Conservation (phyloP, 208 protist genomes). For the Trypanosoma boissoni region DNA sequence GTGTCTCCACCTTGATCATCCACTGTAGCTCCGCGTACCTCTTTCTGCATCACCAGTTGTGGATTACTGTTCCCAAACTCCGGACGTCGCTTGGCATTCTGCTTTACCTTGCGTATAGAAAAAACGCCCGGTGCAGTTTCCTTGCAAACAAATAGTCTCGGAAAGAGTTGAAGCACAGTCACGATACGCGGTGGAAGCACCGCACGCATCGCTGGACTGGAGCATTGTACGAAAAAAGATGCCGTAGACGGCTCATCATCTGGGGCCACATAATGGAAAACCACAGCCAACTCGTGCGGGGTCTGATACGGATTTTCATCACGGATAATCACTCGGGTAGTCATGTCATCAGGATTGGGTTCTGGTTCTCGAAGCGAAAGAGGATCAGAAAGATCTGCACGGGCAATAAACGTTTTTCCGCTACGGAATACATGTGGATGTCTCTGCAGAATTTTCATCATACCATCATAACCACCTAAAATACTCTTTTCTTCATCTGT, state of each 20-base stretch:
- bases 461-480: constrained; percentile 63
- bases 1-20: not conserved
- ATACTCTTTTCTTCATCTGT: constrained; percentile 31
- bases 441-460: constrained; percentile 50
- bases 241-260: constrained; percentile 56
- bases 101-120: constrained; percentile 52
- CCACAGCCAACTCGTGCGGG: constrained; percentile 50
- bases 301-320: constrained; percentile 80
- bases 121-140: constrained; percentile 77
- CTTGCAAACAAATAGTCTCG: constrained; percentile 64
- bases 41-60: not conserved
- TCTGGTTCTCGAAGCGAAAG: constrained; percentile 37
- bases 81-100: constrained; percentile 2
- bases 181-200: constrained; percentile 70
- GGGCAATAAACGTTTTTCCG: constrained; percentile 65
- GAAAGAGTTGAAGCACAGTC: constrained; percentile 65
- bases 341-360: constrained; percentile 43
- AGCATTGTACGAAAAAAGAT: constrained; percentile 56
- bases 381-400: constrained; percentile 70
- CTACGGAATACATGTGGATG: constrained; percentile 70
- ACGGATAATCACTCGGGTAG: constrained; percentile 33
- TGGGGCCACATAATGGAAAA: constrained; percentile 80
- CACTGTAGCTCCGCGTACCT: not conserved
- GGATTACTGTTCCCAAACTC: not conserved
- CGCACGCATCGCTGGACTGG: constrained; percentile 77